Conservation (phyloP, 495 filamentous ascomycete genomes). For the Apodospora peruviana region DNA sequence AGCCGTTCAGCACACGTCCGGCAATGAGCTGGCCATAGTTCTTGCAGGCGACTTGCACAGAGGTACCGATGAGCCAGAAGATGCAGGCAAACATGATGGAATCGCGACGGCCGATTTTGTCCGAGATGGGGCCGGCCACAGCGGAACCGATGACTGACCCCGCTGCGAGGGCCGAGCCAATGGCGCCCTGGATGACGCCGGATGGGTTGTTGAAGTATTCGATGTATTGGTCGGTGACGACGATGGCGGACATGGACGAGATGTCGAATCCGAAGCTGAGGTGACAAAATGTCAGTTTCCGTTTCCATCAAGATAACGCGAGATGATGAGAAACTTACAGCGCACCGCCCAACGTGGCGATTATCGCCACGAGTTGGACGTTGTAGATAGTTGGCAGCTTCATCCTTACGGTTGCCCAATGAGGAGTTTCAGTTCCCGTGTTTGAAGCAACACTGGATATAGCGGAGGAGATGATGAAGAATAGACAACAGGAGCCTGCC, state of each 20-base stretch:
- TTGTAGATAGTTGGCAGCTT: slow-evolving; percentile 52
- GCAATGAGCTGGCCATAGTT: slow-evolving; percentile 60
- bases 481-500: too few relatives aligned
- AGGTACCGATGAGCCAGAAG: slow-evolving; percentile 66
- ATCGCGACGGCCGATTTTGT: slow-evolving; percentile 59
- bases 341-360: slow-evolving; percentile 57
- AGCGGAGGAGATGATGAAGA: background rate
- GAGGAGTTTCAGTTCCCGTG: background rate
- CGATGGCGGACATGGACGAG: slow-evolving; percentile 67
- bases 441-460: background rate
- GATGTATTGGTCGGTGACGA: slow-evolving; percentile 63
- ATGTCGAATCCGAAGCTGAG: slow-evolving; percentile 58
- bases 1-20: slow-evolving; percentile 65
- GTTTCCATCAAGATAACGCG: background rate
- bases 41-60: slow-evolving; percentile 58
- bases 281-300: background rate
- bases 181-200: slow-evolving; percentile 58
- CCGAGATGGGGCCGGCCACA: slow-evolving; percentile 59
- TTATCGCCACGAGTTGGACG: slow-evolving; percentile 56
- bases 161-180: slow-evolving; percentile 60
- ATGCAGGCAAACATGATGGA: slow-evolving; percentile 61
- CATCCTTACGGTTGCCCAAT: background rate
- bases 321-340: slow-evolving; percentile 29
- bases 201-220: slow-evolving; percentile 61
- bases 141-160: slow-evolving; percentile 62